Base-by-base conservation (phyloP, 108 stramenopile species). In the Cyclotella atomus region DNA sequence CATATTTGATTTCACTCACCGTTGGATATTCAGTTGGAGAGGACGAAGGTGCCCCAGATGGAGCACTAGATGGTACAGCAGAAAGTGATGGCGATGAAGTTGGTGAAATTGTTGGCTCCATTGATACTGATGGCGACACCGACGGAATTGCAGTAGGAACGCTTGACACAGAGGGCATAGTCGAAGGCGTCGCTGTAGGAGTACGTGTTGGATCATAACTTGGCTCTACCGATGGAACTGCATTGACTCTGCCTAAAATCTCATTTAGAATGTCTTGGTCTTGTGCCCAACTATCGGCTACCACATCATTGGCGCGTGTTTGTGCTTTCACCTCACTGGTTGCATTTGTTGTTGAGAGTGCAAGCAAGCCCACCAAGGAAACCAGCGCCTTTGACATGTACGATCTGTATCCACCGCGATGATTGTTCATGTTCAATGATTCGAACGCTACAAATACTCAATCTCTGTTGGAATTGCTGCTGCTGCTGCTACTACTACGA, bases 1-100 rank as follows among this genome's bases (percentile, higher is more conserved):
- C 10, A n/a, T 28, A 4, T 3, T 12, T 28, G 17, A 8, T 9
- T 28, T 8, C 30, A 41, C 60, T 61, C 24, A 61, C 60, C 24
- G 60, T 23, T 10, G 60, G 60, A 21, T 8, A 12, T 3, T 24
- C 36, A 44, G 60, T 30, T 14, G 68, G 68, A 69, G 36, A 21
- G 15, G 30, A 25, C 9, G 68, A 69, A 24, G 68, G 68, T 27
- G 23, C 3, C 5, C 16, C 0, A 4, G 55, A 23, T 4, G 63
- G 71, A 27, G 19, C 7, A 53, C 29, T 30, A 1, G 71, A 53
- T 21, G 71, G 71, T 52, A 28, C 25, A 30, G n/a, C 27, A 30
- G 63, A 64, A 35, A 62, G 46, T 6, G 74, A 60, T 9, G 67
- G 68, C 17, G 68, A 60, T n/a, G 36, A 36, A 12, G 68, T 69